Base-by-base conservation (phyloP, 257 asterid genomes). In the Capsicum baccatum region DNA sequence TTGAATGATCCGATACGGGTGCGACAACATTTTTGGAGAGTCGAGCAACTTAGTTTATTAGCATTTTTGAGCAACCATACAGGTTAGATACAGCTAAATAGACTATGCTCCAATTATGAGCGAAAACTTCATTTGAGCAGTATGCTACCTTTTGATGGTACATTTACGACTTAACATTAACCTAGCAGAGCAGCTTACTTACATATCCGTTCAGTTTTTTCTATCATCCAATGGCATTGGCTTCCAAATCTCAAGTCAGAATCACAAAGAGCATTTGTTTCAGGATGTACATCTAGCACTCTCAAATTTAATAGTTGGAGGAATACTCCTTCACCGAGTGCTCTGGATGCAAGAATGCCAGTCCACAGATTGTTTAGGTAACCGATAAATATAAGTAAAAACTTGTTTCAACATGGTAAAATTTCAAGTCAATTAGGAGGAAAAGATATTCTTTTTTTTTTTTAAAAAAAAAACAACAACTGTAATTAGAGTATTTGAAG, bases 1-100 rank as follows among this genome's bases (percentile, higher is more conserved):
- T 26, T 26, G 33, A 26, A 26, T 26, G 33, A 26, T 26, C 33
- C 33, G 33, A 26, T 0, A 26, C 33, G 33, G 33, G 33, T 26
- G 33, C 33, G 33, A 26, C 33, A 26, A 26, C 33, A 26, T 26
- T 26, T 26, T 26, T 26, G 33, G 33, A 26, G 33, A 26, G 33
- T 26, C 2, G 33, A 26, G 33, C 33, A 26, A 26, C 33, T 26
- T 26, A 26, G 33, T 26, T 26, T 26, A 26, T 48, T 44, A 12
- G 80, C 80, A 50, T 12, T 48, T 14, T 74, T 57, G 56, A 83
- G 81, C 48, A 71, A 52, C 35, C 63, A 73, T 58, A 84, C 81
- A 79, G 74, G 82, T 84, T 69, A 68, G 69, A 74, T 54, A 11
- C 68, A 48, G 81, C 19, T 17, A 66, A 74, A 71, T 37, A 50